These are phyloP conservation scores for Rhynchosporium agropyri DNA, from an alignment of 2,329 filamentous ascomycete species.

Conservation along the genomic window DNA sequence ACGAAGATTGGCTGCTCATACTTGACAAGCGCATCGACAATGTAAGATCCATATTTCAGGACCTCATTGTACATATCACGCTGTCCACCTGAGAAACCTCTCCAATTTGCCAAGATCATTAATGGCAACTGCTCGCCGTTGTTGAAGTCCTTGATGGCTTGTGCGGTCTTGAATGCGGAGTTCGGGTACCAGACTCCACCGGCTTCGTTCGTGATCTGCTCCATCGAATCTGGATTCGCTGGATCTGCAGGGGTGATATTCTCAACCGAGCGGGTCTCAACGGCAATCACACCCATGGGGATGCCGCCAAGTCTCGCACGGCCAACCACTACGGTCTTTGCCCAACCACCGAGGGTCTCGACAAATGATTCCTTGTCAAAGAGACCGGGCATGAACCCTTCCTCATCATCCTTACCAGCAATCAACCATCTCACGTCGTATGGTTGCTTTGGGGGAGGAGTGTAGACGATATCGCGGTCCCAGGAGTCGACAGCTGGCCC, in stretches of 20 bases:
- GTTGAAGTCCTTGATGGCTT: conserved; percentile 99
- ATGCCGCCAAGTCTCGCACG: conserved; percentile 96
- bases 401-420: conserved; percentile 77
- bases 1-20: conserved; percentile 99
- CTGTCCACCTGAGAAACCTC: conserved; percentile 99
- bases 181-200: conserved; percentile 99
- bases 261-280: conserved; percentile 94
- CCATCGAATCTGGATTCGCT: conserved; percentile 96
- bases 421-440: conserved; percentile 97
- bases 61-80: conserved; percentile 99
- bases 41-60: conserved; percentile 98
- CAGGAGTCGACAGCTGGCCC: conserved; percentile 81
- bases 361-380: conserved; percentile 98
- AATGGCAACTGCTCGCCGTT: conserved; percentile 95
- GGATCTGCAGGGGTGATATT: conserved; percentile 96
- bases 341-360: conserved; percentile 95
- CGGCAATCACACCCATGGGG: conserved; percentile 96
- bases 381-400: conserved; percentile 82
- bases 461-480: conserved; percentile 90
- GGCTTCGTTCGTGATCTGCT: conserved; percentile 91
- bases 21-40: conserved; percentile 96
- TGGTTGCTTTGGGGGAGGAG: conserved; percentile 74
- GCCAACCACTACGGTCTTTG: conserved; percentile 92
- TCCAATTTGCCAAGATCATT: conserved; percentile 99
- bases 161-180: conserved; percentile 98